A percentile compares a stretch with the other conserved stretches of the same genome.
These are phyloP conservation scores for Singerocomus inundabilis DNA, from an alignment of 1,284 basidiomycete species.

Conservation along the genomic window DNA sequence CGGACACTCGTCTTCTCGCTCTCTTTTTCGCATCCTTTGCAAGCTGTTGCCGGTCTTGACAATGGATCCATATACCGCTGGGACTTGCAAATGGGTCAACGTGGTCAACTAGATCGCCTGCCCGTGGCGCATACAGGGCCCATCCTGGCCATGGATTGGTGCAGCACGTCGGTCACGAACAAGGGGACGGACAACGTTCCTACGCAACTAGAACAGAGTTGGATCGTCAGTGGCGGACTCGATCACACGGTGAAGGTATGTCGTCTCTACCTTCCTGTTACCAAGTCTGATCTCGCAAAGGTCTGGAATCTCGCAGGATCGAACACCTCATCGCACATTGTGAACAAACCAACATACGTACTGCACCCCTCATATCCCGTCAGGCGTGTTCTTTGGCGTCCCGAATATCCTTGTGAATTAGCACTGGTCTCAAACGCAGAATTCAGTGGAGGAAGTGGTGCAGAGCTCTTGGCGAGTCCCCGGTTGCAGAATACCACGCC, in stretches of 20 bases:
- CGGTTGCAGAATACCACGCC: conserved; percentile 28
- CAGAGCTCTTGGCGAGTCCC: conserved; percentile 32
- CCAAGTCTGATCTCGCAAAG: conserved; percentile 35
- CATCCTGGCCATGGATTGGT: conserved; percentile 81
- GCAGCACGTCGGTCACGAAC: conserved; percentile 32
- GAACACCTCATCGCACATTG: conserved; percentile 48
- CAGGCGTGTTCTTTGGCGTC: conserved; percentile 76
- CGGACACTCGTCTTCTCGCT: conserved; percentile 75
- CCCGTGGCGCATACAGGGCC: conserved; percentile 77
- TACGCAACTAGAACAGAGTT: conserved; percentile 45
- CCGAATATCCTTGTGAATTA: conserved; percentile 77
- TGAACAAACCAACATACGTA: conserved; percentile 64
- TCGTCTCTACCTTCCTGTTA: not conserved
- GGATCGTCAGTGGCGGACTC: conserved; percentile 81
- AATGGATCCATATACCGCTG: conserved; percentile 74
- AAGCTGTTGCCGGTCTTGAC: conserved; percentile 76
- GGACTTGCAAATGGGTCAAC: conserved; percentile 75
- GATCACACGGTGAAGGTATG: conserved; percentile 78
- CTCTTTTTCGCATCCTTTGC: conserved; percentile 57
- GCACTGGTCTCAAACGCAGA: conserved; percentile 70
- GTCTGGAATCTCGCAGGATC: conserved; percentile 74
- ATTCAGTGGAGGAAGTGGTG: conserved; percentile 39
- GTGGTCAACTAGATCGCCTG: conserved; percentile 69
- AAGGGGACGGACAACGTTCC: conserved; percentile 23
- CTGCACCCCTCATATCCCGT: conserved; percentile 77